phyloP scores from a whole-genome alignment of 2,329 filamentous ascomycete species.

The Rachicladosporium sp. region DNA sequence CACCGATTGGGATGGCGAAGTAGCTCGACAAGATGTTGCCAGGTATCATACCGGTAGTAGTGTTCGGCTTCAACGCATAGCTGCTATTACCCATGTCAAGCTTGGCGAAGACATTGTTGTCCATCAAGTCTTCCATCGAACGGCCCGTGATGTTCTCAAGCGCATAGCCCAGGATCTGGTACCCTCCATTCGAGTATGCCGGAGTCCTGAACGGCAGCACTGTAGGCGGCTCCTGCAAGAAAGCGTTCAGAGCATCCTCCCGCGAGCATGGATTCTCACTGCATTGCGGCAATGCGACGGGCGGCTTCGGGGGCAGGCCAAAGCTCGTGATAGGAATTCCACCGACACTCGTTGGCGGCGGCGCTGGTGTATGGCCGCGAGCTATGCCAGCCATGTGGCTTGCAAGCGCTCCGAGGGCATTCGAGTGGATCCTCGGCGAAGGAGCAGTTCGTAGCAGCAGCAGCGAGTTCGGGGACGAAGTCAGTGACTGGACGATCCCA shows the following conservation, averaged over 20 bases:
- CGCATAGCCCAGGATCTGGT: constrained; percentile 33
- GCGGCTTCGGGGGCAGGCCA: constrained; percentile 3
- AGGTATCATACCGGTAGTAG: constrained; percentile 25
- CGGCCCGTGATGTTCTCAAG: constrained; percentile 34
- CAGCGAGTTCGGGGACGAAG: constrained; percentile 30
- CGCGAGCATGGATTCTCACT: constrained; percentile 22
- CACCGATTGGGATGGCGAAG: constrained; percentile 19
- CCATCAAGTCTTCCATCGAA: constrained; percentile 28
- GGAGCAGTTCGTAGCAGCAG: constrained; percentile 13
- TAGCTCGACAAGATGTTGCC: background rate
- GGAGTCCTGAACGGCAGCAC: constrained; percentile 34
- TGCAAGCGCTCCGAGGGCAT: constrained; percentile 31
- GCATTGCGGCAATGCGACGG: constrained; percentile 1
- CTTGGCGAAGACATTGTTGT: constrained; percentile 29
- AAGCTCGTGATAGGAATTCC: background rate
- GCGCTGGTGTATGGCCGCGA: background rate
- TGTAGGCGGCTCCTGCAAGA: constrained; percentile 25
- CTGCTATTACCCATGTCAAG: constrained; percentile 26
- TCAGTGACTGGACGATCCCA: constrained; percentile 33
- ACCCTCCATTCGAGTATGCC: constrained; percentile 38
- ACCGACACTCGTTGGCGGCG: background rate
- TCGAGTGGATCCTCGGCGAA: constrained; percentile 19
- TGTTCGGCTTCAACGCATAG: constrained; percentile 4
- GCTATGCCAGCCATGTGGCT: constrained; percentile 34
- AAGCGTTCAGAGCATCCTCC: constrained; percentile 22